Evolutionary conservation across 106 monocot genomes (phyloP).

Genomic region (Acanthochlamys bracteata): DNA sequence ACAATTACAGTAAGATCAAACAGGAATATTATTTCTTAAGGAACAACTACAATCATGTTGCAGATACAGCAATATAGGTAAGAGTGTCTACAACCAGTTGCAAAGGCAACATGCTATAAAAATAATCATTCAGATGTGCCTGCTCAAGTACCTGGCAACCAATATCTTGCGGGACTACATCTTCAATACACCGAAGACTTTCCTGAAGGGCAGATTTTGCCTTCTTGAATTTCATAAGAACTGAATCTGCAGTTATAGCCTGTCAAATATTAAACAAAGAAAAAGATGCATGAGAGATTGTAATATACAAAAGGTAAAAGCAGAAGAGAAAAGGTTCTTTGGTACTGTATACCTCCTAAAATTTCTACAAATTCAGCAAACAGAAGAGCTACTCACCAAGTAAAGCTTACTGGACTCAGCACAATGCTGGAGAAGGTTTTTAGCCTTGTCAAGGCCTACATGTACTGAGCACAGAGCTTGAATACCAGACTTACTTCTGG

Average conservation of each 20-base stretch:
- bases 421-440: conserved; percentile 72
- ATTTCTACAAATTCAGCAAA: background rate
- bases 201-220: conserved; percentile 54
- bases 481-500: conserved; percentile 76
- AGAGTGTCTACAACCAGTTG: too few relatives aligned
- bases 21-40: too few relatives aligned
- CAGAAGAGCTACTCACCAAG: conserved; percentile 36
- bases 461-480: conserved; percentile 69
- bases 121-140: background rate
- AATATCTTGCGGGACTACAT: conserved; percentile 51
- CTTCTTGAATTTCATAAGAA: conserved; percentile 77
- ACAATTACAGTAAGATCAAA: too few relatives aligned
- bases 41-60: too few relatives aligned
- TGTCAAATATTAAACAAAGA: conserved; percentile 13
- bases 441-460: conserved; percentile 63
- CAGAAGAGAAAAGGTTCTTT: too few relatives aligned
- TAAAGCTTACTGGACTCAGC: conserved; percentile 92
- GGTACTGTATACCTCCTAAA: too few relatives aligned
- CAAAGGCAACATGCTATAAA: too few relatives aligned
- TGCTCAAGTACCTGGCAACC: conserved; percentile 54
- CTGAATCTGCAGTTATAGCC: conserved; percentile 70
- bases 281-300: too few relatives aligned
- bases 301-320: too few relatives aligned
- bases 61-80: too few relatives aligned
- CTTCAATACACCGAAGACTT: conserved; percentile 49